Evolutionary conservation across 2,329 filamentous ascomycete genomes (phyloP).

Genomic region (Aspergillus jensenii): DNA sequence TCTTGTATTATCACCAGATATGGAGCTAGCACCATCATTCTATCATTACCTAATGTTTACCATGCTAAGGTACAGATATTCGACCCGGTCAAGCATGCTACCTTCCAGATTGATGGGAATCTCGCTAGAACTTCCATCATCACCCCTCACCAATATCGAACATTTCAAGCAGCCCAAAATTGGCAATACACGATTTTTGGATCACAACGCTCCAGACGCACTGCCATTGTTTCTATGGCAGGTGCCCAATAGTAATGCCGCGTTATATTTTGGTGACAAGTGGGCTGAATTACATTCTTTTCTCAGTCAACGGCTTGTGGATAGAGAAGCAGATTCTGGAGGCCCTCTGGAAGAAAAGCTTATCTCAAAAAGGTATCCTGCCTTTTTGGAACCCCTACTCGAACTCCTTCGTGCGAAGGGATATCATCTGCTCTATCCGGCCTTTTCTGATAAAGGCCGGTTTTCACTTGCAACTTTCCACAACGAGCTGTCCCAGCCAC

Average conservation of each 20-base stretch:
- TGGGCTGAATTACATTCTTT: conserved; percentile 87
- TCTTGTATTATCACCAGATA: conserved; percentile 78
- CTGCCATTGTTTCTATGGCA: conserved; percentile 76
- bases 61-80: conserved; percentile 76
- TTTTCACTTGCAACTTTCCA: conserved; percentile 70
- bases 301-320: conserved; percentile 61
- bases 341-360: conserved; percentile 46
- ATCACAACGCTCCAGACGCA: conserved; percentile 26
- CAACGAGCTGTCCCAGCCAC: conserved; percentile 68
- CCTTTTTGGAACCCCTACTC: conserved; percentile 76
- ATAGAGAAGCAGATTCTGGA: conserved; percentile 19
- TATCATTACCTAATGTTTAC: conserved; percentile 83
- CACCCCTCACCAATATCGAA: conserved; percentile 56
- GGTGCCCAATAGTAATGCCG: conserved; percentile 76
- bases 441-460: conserved; percentile 48
- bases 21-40: conserved; percentile 76
- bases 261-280: conserved; percentile 77
- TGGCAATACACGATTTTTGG: neutral
- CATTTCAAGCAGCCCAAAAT: conserved; percentile 52
- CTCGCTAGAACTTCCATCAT: conserved; percentile 71
- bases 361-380: conserved; percentile 67
- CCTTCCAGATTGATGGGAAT: conserved; percentile 69
- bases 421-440: conserved; percentile 79
- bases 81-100: conserved; percentile 46
- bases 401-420: conserved; percentile 74